A percentile compares a stretch with the other conserved stretches of the same genome.
Evolutionary conservation across 2,329 filamentous ascomycete genomes (phyloP).

Genomic region (Aspergillus felis): DNA sequence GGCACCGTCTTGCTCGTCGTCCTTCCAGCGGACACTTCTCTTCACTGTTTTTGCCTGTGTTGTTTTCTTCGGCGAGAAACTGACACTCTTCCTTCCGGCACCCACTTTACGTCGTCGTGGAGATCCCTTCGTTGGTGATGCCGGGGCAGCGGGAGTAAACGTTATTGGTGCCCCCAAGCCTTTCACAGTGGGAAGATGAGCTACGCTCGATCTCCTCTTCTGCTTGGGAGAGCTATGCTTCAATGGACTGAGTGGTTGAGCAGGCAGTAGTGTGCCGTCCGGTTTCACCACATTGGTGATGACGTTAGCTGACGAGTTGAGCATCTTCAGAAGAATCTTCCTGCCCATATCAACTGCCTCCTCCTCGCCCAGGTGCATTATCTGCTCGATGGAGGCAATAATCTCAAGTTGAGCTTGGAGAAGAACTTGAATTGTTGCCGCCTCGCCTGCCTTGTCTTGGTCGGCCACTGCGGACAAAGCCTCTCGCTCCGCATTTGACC

Average conservation of each 20-base stretch:
- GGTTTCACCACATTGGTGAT: constrained; percentile 85
- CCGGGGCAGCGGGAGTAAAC: constrained; percentile 33
- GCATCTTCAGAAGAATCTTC: constrained; percentile 69
- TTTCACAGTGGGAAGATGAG: constrained; percentile 26
- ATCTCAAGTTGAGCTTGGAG: constrained; percentile 91
- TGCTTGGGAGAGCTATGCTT: constrained; percentile 71
- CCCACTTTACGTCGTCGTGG: constrained; percentile 71
- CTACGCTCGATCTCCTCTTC: constrained; percentile 50
- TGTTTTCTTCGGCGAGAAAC: constrained; percentile 73
- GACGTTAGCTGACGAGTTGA: constrained; percentile 70
- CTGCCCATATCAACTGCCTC: constrained; percentile 79
- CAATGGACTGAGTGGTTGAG: constrained; percentile 64
- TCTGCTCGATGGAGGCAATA: constrained; percentile 74
- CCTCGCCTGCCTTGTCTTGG: constrained; percentile 76
- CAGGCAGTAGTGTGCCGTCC: constrained; percentile 60
- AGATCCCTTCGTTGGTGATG: constrained; percentile 69
- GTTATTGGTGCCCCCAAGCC: constrained; percentile 25
- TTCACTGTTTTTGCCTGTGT: constrained; percentile 59
- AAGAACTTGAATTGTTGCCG: constrained; percentile 73
- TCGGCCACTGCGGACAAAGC: constrained; percentile 73
- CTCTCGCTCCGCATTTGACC: constrained; percentile 76
- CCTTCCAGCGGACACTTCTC: constrained; percentile 84
- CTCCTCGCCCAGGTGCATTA: constrained; percentile 75
- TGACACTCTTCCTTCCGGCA: constrained; percentile 65
- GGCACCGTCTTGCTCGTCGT: constrained; percentile 81